Base-by-base conservation (phyloP, 2,329 filamentous ascomycete genomes). In the Venturia aucupariae region DNA sequence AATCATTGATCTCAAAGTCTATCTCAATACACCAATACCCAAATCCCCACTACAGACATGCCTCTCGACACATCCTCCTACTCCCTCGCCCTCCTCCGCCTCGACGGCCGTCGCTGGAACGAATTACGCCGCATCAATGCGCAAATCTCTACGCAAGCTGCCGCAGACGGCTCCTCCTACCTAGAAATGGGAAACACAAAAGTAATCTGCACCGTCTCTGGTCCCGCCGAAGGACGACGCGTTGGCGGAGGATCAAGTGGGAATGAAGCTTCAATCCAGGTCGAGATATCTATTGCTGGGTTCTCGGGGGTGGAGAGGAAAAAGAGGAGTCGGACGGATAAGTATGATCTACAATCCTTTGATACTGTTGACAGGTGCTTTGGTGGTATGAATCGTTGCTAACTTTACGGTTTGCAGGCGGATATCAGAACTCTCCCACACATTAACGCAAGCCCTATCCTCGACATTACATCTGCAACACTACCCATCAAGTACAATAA, bases 151-250 rank as follows among this genome's bases (percentile, higher is more conserved):
- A 97, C 92, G 1, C 94, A 97, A 76, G 88, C 92, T 66, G 89
- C 92, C 61, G 92, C 92, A 64, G 94, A 97, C 71, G 94, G 94
- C 42, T 96, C 90, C 55, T 90, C 89, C 67, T 96, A 96, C 77
- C 86, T 97, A 66, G 91, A 96, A 74, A 96, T 96, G 88, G 94
- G 94, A 71, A 96, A 97, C 78, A 99, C 94, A 27, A 94, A 96
- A 74, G 88, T 99, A 70, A 90, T 97, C 77, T 97, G 93, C 77
- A 91, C 92, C 30, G 87, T 99, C 60, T 86, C 87, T 1, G 94
- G 94, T 0, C 94, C 94, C 0, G 86, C 84, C 44, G 94, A 99
- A 76, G 82, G 83, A 61, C 77, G 82, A 69, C 75, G 79, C 66
- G 73, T 77, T 38, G 76, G 82, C 65, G 77, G 79, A 11, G 75